phyloP scores from a whole-genome alignment of 2,329 filamentous ascomycete species.

The Pyricularia grisea region DNA sequence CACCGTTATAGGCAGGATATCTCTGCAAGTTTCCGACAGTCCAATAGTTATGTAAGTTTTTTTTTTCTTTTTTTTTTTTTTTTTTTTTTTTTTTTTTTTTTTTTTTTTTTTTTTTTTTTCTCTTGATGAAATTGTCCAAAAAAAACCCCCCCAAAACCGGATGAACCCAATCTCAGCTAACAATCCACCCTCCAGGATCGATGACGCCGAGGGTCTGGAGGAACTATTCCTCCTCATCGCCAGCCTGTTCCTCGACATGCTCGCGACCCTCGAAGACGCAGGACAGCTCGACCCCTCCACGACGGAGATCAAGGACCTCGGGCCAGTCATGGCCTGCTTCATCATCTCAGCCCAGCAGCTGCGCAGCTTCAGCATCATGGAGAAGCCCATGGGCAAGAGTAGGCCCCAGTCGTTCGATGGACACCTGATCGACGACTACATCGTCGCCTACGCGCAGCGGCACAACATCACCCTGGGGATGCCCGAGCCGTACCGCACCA shows the following conservation, averaged over 20 bases:
- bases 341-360: conserved; percentile 13
- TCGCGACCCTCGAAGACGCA: conserved; percentile 24
- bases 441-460: conserved; percentile 24
- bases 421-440: conserved; percentile 17
- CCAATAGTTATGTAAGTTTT: no score
- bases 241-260: conserved; percentile 27
- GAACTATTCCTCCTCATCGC: conserved; percentile 15
- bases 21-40: conserved; percentile 11
- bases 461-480: conserved; percentile 9
- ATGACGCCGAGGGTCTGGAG: conserved; percentile 16
- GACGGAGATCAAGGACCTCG: conserved; percentile 26
- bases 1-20: conserved; percentile 23
- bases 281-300: conserved; percentile 19
- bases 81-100: neutral
- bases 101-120: conserved; percentile 1
- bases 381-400: neutral
- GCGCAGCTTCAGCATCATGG: conserved; percentile 11
- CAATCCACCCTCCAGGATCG: conserved; percentile 13
- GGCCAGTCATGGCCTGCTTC: conserved; percentile 26
- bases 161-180: neutral
- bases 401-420: neutral
- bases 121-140: neutral
- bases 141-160: neutral
- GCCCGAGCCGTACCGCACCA: neutral
- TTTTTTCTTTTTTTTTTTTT: no score